A percentile compares a stretch with the other conserved stretches of the same genome.
These are phyloP conservation scores for Colletotrichum graminicola DNA, from an alignment of 2,329 filamentous ascomycete genomes.

Conservation along the genomic window DNA sequence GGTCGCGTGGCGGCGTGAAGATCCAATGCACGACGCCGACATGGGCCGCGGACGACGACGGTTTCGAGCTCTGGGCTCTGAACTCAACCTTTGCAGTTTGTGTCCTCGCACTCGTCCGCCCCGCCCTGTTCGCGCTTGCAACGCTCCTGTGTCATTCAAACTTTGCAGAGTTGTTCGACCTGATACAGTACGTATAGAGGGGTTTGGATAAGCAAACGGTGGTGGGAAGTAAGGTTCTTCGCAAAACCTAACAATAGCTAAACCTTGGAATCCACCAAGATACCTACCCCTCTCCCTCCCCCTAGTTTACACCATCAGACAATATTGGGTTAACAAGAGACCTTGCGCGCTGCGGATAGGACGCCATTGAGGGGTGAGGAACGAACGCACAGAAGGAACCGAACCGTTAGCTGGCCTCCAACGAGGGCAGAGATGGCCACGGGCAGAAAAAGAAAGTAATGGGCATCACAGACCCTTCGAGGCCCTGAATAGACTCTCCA, in stretches of 20 bases:
- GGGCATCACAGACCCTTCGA: conserved; percentile 27
- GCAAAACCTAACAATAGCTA: conserved; percentile 25
- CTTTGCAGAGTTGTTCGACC: not conserved
- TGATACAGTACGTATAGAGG: not conserved
- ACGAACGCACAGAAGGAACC: conserved; percentile 7
- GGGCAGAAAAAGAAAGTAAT: conserved; percentile 13
- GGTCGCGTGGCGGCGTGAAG: conserved; percentile 8
- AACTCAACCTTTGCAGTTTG: not conserved
- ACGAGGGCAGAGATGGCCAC: conserved; percentile 16
- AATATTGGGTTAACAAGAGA: not conserved
- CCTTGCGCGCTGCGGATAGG: not conserved
- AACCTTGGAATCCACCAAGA: not conserved
- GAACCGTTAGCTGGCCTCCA: conserved; percentile 9
- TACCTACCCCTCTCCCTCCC: not conserved
- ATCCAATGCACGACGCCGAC: not conserved
- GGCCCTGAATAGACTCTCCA: conserved; percentile 17
- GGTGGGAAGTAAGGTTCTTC: conserved; percentile 24
- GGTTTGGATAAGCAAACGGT: not conserved
- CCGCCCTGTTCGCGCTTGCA: conserved; percentile 2
- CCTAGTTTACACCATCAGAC: not conserved
- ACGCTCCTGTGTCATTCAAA: not conserved
- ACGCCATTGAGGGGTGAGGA: not conserved
- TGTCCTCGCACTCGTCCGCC: conserved; percentile 2
- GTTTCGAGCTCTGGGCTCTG: not conserved
- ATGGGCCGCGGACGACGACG: not conserved